These are phyloP conservation scores for Colletotrichum truncatum DNA, from an alignment of 2,329 filamentous ascomycete genomes.

Conservation along the genomic window DNA sequence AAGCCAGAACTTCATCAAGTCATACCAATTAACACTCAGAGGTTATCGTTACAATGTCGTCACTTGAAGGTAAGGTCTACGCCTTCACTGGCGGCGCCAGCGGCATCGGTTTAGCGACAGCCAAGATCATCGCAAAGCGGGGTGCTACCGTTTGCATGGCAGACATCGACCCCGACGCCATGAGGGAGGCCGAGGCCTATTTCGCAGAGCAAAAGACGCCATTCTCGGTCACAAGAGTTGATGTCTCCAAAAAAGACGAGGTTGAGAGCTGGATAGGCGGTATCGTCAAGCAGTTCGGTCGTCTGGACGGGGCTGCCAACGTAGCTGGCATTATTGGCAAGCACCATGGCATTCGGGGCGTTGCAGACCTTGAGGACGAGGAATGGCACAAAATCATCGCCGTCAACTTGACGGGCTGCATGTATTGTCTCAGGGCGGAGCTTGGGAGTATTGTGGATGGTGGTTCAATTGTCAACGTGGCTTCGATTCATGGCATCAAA, in stretches of 20 bases:
- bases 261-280: slow-evolving; percentile 61
- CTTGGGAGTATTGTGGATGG: slow-evolving; percentile 54
- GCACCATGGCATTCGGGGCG: slow-evolving; percentile 46
- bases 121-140: slow-evolving; percentile 44
- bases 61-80: slow-evolving; percentile 42
- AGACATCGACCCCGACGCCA: slow-evolving; percentile 45
- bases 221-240: slow-evolving; percentile 47
- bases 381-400: slow-evolving; percentile 59
- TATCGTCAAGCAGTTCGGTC: slow-evolving; percentile 58
- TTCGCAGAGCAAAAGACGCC: slow-evolving; percentile 34
- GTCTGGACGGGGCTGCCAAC: slow-evolving; percentile 64
- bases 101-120: slow-evolving; percentile 52
- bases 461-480: slow-evolving; percentile 68
- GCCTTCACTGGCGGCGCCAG: slow-evolving; percentile 44
- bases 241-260: slow-evolving; percentile 55
- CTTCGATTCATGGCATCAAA: slow-evolving; percentile 59
- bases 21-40: background rate
- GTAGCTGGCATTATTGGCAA: slow-evolving; percentile 61
- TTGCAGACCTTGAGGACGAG: slow-evolving; percentile 52
- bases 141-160: slow-evolving; percentile 48
- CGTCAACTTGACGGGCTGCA: slow-evolving; percentile 60
- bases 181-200: slow-evolving; percentile 40
- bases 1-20: background rate
- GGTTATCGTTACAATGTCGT: slow-evolving; percentile 32
- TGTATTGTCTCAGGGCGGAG: slow-evolving; percentile 59